A percentile compares a stretch with the other conserved stretches of the same genome.
These are phyloP conservation scores for Nitzschia inconspicua DNA, from an alignment of 108 stramenopile species.

Conservation along the genomic window DNA sequence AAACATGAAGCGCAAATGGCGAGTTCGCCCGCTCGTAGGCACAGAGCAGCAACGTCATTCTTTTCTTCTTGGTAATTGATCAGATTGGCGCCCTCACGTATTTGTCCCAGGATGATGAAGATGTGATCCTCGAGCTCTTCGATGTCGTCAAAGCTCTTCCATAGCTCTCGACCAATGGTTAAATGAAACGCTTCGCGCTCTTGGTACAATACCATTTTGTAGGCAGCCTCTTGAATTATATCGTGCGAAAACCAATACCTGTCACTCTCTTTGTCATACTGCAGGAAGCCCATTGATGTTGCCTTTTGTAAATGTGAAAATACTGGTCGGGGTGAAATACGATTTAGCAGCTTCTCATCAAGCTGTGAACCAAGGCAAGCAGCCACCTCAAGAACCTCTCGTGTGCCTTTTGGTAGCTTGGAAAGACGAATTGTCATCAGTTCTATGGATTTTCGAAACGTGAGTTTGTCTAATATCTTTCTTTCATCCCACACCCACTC, in stretches of 20 bases:
- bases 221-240: constrained; percentile 34
- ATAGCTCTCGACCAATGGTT: constrained; percentile 40
- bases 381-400: constrained; percentile 37
- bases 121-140: constrained; percentile 32
- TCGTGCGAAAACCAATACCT: constrained; percentile 34
- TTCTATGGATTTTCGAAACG: constrained; percentile 18
- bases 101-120: constrained; percentile 44
- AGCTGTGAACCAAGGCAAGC: constrained; percentile 52
- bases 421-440: constrained; percentile 46
- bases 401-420: constrained; percentile 25
- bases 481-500: constrained; percentile 28
- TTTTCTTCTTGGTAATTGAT: constrained; percentile 22
- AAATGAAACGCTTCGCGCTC: constrained; percentile 40
- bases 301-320: constrained; percentile 13
- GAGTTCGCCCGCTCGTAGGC: constrained; percentile 41
- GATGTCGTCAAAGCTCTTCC: constrained; percentile 25
- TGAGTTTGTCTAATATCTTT: constrained; percentile 13
- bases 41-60: constrained; percentile 31
- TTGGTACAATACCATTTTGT: too few relatives aligned
- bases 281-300: constrained; percentile 22
- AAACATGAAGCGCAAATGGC: constrained; percentile 41
- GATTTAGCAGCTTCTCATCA: constrained; percentile 35
- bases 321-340: constrained; percentile 18
- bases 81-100: constrained; percentile 34
- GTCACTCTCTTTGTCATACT: constrained; percentile 1